Conservation (phyloP, 495 filamentous ascomycete genomes). For the Niebla homalea region DNA sequence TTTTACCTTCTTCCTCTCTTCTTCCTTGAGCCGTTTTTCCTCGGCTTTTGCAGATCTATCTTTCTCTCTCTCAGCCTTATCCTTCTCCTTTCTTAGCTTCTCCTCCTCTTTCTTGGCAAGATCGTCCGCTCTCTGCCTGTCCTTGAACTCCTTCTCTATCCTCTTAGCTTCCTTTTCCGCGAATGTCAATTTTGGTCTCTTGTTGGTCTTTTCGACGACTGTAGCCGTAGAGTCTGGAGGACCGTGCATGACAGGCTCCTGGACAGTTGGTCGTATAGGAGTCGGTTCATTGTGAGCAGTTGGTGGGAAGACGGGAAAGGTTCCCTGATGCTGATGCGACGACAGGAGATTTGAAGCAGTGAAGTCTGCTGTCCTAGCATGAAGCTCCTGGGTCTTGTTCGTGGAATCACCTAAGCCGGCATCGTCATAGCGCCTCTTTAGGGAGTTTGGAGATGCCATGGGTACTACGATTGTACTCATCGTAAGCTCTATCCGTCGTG, state of each 20-base stretch:
- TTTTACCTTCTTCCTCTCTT: slow-evolving; percentile 28
- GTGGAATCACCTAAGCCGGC: slow-evolving; percentile 13
- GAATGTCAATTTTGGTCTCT: slow-evolving; percentile 40
- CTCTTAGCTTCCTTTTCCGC: slow-evolving; percentile 40
- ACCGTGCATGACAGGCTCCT: background rate
- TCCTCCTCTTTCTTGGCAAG: slow-evolving; percentile 35
- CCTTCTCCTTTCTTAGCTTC: slow-evolving; percentile 29
- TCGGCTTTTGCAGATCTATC: slow-evolving; percentile 31
- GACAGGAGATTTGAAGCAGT: background rate
- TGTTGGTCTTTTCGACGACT: slow-evolving; percentile 17
- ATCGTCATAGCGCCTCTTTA: slow-evolving; percentile 14
- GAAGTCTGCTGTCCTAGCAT: background rate
- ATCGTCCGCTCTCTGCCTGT: slow-evolving; percentile 31
- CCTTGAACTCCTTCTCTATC: slow-evolving; percentile 41
- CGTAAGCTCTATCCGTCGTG: background rate
- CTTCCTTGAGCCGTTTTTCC: slow-evolving; percentile 32
- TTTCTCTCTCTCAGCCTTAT: slow-evolving; percentile 31
- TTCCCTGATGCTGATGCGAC: background rate
- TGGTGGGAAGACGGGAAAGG: background rate
- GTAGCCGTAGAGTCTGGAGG: background rate
- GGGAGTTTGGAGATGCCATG: slow-evolving; percentile 13
- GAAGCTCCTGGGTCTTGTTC: background rate
- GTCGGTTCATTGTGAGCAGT: background rate
- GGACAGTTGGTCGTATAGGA: background rate
- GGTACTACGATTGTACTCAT: slow-evolving; percentile 11